Base-by-base conservation (phyloP, 495 filamentous ascomycete species). In the Pseudoneurospora amorphoporcata region DNA sequence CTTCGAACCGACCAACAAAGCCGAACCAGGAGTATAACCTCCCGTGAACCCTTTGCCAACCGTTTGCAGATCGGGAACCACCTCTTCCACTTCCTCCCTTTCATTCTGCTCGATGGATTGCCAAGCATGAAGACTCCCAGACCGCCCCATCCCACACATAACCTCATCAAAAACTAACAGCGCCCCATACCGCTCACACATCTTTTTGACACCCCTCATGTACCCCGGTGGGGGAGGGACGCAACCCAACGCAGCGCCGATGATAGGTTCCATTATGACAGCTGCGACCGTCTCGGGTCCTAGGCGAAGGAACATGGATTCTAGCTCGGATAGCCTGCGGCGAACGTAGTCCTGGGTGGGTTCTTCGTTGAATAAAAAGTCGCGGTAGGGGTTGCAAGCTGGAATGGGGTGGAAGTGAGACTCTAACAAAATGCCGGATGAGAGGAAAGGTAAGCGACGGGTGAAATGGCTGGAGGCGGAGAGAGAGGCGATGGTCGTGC, bases 151-250 rank as follows among this genome's bases (percentile, higher is more conserved):
- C 0, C 90, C 92, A 77, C 89, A 88, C 92, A 94, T 93, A 37
- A 94, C 86, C 74, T 94, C 92, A 74, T 94, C 92, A 4, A 92
- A 80, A 68, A 94, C 89, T 38, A 92, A 82, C 3, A 94, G 84
- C 0, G 88, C 89, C 39, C 89, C 91, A 75, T 92, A 83, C 72
- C 86, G 86, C 39, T 88, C 80, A 76, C 91, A 93, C 4, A 94
- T 76, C 5, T 79, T 77, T 76, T 86, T 85, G 81, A 93, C 87
- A 42, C 88, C 88, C 43, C 81, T 79, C 71, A 92, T 85, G 73
- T 93, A 94, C 0, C 89, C 90, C 0, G 83, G 80, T 2, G 87
- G 83, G 29, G 87, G 83, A 39, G 90, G 86, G 9, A 90, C 87
- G 77, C 88, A 91, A 1, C 89, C 91, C 29, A 92, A 76, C 2